Base-by-base conservation (phyloP, 257 asterid genomes). In the Petunia axillaris region DNA sequence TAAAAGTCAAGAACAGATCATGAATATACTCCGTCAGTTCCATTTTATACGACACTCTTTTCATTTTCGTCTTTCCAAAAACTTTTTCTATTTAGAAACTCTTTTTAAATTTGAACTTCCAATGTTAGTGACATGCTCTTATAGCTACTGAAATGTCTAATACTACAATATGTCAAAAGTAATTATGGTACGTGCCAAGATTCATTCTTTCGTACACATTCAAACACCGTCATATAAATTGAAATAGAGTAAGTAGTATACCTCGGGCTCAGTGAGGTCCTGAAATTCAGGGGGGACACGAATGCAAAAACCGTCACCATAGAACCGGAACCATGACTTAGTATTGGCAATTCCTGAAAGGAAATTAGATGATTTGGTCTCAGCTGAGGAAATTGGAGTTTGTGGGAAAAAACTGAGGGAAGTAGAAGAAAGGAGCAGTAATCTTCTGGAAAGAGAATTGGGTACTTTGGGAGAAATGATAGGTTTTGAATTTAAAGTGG, bases 241-340 rank as follows among this genome's bases (percentile, higher is more conserved):
- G 25, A 54, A 54, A n/a, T 8, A 36, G 63, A 2, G 8, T 75
- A 63, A 8, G 39, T 4, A 58, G 4, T 67, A 57, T 58, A 93
- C 99, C 93, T 94, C 98, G 37, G 97, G 97, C 82, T 96, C 99
- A 77, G 52, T 84, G 83, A 90, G 86, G 81, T 96, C 98, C 77
- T 92, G 75, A 83, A 96, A 96, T 52, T 89, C 82, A 46, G 99
- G 98, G 5, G 98, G 99, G 46, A 96, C 91, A 1, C 99, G 93
- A 85, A 96, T 92, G 25, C 96, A 85, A 50, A 96, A 96, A 14
- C 99, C 99, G 71, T 89, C 89, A 25, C 98, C 99, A 67, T 87
- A 94, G 87, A 89, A 94, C 82, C 87, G 97, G 88, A 88, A 87
- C 99, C 98, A 96, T 35, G 97, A 90, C 87, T 85, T 93, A 68